Conservation (phyloP, 2,329 filamentous ascomycete species). For the Hirsutella minnesotensis region DNA sequence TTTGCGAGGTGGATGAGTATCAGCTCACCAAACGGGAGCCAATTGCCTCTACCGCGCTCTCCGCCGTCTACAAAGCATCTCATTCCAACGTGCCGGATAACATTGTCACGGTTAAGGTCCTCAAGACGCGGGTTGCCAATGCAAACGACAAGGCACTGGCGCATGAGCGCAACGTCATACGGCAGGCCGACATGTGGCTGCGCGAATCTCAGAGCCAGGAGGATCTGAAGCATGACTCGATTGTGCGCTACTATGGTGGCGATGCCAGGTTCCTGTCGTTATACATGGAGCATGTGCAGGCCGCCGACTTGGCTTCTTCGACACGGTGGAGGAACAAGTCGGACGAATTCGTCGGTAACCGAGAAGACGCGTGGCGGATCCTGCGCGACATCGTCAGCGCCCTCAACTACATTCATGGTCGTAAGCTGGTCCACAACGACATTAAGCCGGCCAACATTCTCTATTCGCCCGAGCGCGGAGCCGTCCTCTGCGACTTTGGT, state of each 20-base stretch:
- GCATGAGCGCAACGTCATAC: slow-evolving; percentile 42
- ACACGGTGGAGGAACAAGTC: slow-evolving; percentile 35
- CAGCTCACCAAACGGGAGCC: slow-evolving; percentile 41
- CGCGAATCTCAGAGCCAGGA: slow-evolving; percentile 46
- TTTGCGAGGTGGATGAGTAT: slow-evolving; percentile 40
- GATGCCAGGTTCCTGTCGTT: slow-evolving; percentile 47
- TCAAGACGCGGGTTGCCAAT: slow-evolving; percentile 37
- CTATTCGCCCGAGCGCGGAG: slow-evolving; percentile 45
- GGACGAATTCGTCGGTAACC: slow-evolving; percentile 38
- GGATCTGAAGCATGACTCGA: slow-evolving; percentile 42
- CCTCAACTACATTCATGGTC: slow-evolving; percentile 42
- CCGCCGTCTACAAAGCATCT: slow-evolving; percentile 42
- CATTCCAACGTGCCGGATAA: slow-evolving; percentile 40
- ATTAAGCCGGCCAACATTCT: slow-evolving; percentile 52
- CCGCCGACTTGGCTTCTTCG: slow-evolving; percentile 37
- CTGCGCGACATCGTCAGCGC: slow-evolving; percentile 41
- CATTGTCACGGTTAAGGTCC: slow-evolving; percentile 48
- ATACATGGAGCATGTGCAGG: slow-evolving; percentile 51
- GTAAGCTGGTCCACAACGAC: slow-evolving; percentile 46
- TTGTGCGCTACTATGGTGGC: slow-evolving; percentile 45
- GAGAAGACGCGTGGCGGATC: slow-evolving; percentile 38
- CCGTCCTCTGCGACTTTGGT: slow-evolving; percentile 49
- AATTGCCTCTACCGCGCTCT: slow-evolving; percentile 43
- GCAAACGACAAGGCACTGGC: slow-evolving; percentile 32
- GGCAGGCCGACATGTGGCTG: slow-evolving; percentile 47